Percentiles rank a stretch among this genome's conserved stretches.
Conservation (phyloP, 768 basidiomycete genomes). For the Gloeopeniophorella convolvens region DNA sequence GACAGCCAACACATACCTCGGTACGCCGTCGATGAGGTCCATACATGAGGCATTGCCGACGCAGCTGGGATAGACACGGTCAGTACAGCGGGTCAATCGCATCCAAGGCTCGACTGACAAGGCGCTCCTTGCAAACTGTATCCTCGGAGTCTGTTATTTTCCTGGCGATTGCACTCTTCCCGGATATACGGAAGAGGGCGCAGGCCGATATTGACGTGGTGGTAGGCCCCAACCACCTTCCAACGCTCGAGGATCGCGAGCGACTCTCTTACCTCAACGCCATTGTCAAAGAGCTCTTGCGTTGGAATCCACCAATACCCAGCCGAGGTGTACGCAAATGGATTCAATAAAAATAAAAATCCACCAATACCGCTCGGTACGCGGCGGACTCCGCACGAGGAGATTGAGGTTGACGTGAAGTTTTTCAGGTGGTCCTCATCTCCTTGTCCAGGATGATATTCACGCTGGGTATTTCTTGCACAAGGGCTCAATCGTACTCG, state of each 20-base stretch:
- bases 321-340: not conserved
- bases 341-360: too few relatives aligned
- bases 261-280: conserved; percentile 28
- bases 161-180: conserved; percentile 16
- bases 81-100: not conserved
- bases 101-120: too few relatives aligned
- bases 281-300: conserved; percentile 23
- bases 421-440: too few relatives aligned
- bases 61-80: conserved; percentile 9
- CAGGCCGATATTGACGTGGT: conserved; percentile 26
- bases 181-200: conserved; percentile 18
- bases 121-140: not conserved
- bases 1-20: conserved; percentile 3
- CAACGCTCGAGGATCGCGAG: conserved; percentile 24
- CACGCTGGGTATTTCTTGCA: too few relatives aligned
- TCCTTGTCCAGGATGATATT: too few relatives aligned
- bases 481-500: conserved; percentile 16
- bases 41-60: not conserved
- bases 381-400: not conserved
- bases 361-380: not conserved
- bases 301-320: conserved; percentile 4
- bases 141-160: conserved; percentile 10
- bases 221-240: conserved; percentile 23
- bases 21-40: too few relatives aligned
- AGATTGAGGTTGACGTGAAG: too few relatives aligned